Conservation (phyloP, 148 eudicot genomes). For the Vaccinium vitisidaea region DNA sequence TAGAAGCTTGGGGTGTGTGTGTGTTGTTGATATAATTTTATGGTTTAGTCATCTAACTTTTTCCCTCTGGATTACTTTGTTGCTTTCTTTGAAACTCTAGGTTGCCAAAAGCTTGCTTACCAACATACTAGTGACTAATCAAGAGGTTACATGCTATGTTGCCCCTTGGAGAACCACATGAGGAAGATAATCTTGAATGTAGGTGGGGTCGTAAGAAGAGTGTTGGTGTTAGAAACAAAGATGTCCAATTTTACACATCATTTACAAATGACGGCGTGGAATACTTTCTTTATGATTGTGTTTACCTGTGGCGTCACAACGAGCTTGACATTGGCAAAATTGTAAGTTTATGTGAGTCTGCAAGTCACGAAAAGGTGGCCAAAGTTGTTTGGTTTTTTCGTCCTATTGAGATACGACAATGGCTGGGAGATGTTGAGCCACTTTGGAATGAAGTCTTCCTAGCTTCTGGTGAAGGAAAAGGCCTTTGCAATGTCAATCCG, state of each 20-base stretch:
- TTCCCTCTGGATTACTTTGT: background rate
- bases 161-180: constrained; percentile 3
- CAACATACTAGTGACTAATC: background rate
- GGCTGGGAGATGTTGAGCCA: constrained; percentile 33
- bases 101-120: background rate
- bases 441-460: constrained; percentile 59
- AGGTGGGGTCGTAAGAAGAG: constrained; percentile 16
- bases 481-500: constrained; percentile 39
- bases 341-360: constrained; percentile 43
- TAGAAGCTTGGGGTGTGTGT: background rate
- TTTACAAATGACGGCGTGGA: constrained; percentile 48
- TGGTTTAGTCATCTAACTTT: background rate
- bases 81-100: constrained; percentile 7
- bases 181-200: constrained; percentile 16
- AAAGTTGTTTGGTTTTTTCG: constrained; percentile 66
- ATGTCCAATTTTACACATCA: constrained; percentile 29
- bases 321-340: constrained; percentile 52
- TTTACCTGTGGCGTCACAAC: constrained; percentile 32
- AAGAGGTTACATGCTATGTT: constrained; percentile 13
- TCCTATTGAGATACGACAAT: constrained; percentile 44
- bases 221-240: background rate
- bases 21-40: background rate
- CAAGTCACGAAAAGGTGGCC: constrained; percentile 25
- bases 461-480: constrained; percentile 63
- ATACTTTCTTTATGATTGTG: constrained; percentile 47